phyloP scores from a whole-genome alignment of 192 early-diverging fungal species.

The Polychytrium aggregatum region DNA sequence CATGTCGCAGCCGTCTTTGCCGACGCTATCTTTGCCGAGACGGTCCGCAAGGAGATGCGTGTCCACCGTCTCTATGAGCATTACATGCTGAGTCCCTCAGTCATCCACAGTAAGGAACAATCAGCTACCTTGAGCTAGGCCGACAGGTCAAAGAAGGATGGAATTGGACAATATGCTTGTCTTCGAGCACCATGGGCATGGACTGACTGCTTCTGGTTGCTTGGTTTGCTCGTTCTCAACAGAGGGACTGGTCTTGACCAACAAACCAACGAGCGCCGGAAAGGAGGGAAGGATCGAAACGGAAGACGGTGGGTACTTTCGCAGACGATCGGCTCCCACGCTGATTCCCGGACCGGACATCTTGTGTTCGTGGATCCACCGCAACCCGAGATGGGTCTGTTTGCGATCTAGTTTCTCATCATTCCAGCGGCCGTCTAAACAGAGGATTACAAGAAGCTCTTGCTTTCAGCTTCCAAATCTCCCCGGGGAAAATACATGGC shows the following conservation, averaged over 20 bases:
- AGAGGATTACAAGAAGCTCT: slow-evolving; percentile 4
- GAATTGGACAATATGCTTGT: neutral
- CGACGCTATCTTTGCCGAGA: slow-evolving; percentile 24
- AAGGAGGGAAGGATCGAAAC: slow-evolving; percentile 3
- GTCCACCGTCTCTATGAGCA: slow-evolving; percentile 13
- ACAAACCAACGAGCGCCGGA: slow-evolving; percentile 13
- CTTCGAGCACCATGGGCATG: neutral
- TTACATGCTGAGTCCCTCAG: slow-evolving; percentile 23
- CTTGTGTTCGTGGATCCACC: no score
- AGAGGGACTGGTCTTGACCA: slow-evolving; percentile 18
- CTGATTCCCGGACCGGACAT: no score
- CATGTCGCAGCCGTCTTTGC: slow-evolving; percentile 22
- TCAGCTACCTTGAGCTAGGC: neutral
- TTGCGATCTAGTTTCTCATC: no score
- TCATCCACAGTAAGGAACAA: slow-evolving; percentile 11
- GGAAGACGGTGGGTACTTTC: no score
- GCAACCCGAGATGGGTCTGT: no score
- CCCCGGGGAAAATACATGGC: neutral
- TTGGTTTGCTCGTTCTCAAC: no score
- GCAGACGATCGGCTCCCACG: no score
- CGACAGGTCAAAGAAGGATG: neutral
- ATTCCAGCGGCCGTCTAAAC: no score
- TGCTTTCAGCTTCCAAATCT: neutral
- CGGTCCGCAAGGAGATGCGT: slow-evolving; percentile 22
- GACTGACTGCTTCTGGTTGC: neutral